Percentiles rank a stretch among this genome's conserved stretches.
phyloP scores from a whole-genome alignment of 164 flowering plant species.

The Amborella trichopoda region DNA sequence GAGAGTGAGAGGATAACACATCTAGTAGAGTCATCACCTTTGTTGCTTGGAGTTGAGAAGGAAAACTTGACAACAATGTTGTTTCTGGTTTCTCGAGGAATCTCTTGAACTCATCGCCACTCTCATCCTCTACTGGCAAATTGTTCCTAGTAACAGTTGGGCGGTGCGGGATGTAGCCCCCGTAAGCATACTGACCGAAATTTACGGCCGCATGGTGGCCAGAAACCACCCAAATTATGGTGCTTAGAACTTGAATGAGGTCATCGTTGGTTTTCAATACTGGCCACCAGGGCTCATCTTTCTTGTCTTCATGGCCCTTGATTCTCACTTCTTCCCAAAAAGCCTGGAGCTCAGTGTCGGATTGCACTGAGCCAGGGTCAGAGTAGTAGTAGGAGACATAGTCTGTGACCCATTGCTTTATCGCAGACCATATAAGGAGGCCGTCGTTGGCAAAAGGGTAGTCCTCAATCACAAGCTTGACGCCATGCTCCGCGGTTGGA shows the following conservation, averaged over 20 bases:
- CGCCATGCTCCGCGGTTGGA: conserved; percentile 18
- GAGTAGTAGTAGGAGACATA: conserved; percentile 16
- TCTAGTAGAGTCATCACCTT: conserved; percentile 26
- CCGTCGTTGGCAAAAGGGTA: conserved; percentile 24
- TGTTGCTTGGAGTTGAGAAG: conserved; percentile 26
- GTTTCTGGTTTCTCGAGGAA: conserved; percentile 19
- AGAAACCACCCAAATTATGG: conserved; percentile 23
- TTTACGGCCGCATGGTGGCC: conserved; percentile 26
- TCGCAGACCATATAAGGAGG: conserved; percentile 14
- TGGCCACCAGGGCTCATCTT: conserved; percentile 34
- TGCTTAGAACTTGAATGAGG: conserved; percentile 14
- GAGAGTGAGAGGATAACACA: conserved; percentile 26
- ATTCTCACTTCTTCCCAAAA: conserved; percentile 21
- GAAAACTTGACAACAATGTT: conserved; percentile 13
- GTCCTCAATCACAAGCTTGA: conserved; percentile 19
- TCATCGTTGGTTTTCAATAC: conserved; percentile 9
- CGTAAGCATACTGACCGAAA: conserved; percentile 23
- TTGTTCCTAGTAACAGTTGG: conserved; percentile 46
- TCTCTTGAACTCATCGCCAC: conserved; percentile 1
- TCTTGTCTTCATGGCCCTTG: conserved; percentile 24
- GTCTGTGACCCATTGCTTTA: conserved; percentile 17
- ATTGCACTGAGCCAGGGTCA: neutral
- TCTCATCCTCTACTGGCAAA: conserved; percentile 49
- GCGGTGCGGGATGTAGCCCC: conserved; percentile 47
- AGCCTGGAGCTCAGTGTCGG: conserved; percentile 17